Percentiles rank a stretch among this genome's conserved stretches.
These are phyloP conservation scores for Microthyrium microscopicum DNA, from an alignment of 2,329 filamentous ascomycete genomes.

Conservation along the genomic window DNA sequence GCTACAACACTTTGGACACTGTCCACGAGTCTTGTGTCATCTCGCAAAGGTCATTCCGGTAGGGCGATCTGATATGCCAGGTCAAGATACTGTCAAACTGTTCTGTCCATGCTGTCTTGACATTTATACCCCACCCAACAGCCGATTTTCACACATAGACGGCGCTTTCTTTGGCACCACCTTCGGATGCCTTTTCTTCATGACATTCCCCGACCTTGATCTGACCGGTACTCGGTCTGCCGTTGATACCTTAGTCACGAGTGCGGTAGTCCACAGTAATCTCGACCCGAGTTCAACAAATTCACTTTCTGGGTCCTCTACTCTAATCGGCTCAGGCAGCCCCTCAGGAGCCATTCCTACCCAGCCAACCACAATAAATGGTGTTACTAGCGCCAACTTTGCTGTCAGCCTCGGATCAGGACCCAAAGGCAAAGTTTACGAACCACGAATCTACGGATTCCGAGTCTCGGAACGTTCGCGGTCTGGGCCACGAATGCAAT, in stretches of 20 bases:
- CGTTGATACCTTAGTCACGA: constrained; percentile 12
- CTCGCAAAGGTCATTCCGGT: constrained; percentile 83
- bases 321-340: no score
- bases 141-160: constrained; percentile 90
- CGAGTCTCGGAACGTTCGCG: constrained; percentile 78
- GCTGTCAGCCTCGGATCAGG: constrained; percentile 77
- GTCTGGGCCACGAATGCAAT: constrained; percentile 90
- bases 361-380: constrained; percentile 54
- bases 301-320: constrained; percentile 11
- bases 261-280: background rate
- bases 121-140: constrained; percentile 94
- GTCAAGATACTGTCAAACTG: constrained; percentile 93
- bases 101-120: constrained; percentile 96
- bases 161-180: constrained; percentile 97
- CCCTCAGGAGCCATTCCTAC: constrained; percentile 16
- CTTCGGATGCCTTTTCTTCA: constrained; percentile 91
- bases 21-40: constrained; percentile 86
- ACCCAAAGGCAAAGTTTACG: constrained; percentile 64
- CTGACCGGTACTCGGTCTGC: constrained; percentile 13
- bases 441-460: constrained; percentile 94
- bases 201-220: constrained; percentile 95
- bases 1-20: constrained; percentile 85
- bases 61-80: constrained; percentile 83
- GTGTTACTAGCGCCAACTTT: constrained; percentile 72
- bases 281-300: no score